These are phyloP conservation scores for Heliosperma pusillum DNA, from an alignment of 148 eudicot genomes.

Conservation along the genomic window DNA sequence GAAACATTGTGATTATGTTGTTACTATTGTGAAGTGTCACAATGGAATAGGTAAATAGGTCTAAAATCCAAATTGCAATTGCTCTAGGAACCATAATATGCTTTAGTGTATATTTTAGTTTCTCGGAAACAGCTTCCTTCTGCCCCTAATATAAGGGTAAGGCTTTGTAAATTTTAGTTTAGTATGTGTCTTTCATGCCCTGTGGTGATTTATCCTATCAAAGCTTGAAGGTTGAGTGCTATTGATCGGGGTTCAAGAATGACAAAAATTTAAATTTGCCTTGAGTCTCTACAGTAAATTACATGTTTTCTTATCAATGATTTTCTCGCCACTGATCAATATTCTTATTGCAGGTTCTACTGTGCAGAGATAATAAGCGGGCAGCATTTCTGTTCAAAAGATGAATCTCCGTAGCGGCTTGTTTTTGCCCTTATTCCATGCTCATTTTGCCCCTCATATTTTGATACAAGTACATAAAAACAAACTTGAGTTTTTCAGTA, in stretches of 20 bases:
- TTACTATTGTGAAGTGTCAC: neutral
- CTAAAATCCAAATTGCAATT: no score
- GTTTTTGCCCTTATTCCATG: slow-evolving; percentile 10
- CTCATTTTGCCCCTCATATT: slow-evolving; percentile 9
- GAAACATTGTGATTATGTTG: neutral
- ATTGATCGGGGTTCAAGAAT: neutral
- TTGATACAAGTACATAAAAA: slow-evolving; percentile 28
- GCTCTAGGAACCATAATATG: neutral
- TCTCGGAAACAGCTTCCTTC: neutral
- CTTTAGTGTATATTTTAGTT: neutral
- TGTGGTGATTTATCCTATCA: neutral
- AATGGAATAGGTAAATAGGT: neutral
- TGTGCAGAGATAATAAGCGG: slow-evolving; percentile 14
- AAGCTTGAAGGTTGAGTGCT: neutral
- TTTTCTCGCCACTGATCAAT: neutral
- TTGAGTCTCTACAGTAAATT: neutral
- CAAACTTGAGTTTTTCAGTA: slow-evolving; percentile 10
- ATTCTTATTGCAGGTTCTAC: slow-evolving; percentile 23
- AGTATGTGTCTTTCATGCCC: neutral
- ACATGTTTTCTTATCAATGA: neutral
- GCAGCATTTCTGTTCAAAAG: slow-evolving; percentile 24
- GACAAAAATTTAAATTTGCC: no score
- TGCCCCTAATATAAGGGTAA: no score
- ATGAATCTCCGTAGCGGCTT: slow-evolving; percentile 17
- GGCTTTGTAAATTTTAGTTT: neutral